Conservation (phyloP, 2,329 filamentous ascomycete genomes). For the Stagonosporopsis chrysanthemi region DNA sequence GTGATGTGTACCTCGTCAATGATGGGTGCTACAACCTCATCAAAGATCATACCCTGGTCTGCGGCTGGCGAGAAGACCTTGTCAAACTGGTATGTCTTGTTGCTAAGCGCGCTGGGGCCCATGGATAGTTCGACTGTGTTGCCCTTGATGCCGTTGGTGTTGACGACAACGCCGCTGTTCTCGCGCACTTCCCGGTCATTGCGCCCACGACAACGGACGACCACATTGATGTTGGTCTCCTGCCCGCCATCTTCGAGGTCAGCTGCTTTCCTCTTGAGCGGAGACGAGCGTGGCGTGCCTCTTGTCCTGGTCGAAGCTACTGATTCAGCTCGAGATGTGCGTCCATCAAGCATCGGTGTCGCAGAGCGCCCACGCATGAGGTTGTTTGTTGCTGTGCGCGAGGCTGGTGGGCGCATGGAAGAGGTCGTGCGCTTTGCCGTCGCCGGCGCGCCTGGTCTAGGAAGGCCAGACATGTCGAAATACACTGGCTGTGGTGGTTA, state of each 20-base stretch:
- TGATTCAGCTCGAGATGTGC: slow-evolving; percentile 75
- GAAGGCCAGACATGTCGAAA: slow-evolving; percentile 61
- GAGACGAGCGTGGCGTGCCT: slow-evolving; percentile 49
- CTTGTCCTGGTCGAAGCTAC: slow-evolving; percentile 63
- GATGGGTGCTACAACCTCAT: slow-evolving; percentile 93
- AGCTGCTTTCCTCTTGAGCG: slow-evolving; percentile 83
- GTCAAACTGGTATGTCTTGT: slow-evolving; percentile 97
- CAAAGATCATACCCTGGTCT: slow-evolving; percentile 92
- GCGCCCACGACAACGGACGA: slow-evolving; percentile 90
- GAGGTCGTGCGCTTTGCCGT: slow-evolving; percentile 55
- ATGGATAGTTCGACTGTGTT: slow-evolving; percentile 86
- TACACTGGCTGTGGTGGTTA: slow-evolving; percentile 21
- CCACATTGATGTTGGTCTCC: slow-evolving; percentile 97
- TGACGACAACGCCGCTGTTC: slow-evolving; percentile 92
- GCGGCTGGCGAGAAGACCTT: slow-evolving; percentile 95
- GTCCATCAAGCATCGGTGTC: slow-evolving; percentile 56
- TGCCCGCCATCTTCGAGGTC: slow-evolving; percentile 78
- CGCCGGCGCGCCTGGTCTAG: slow-evolving; percentile 59
- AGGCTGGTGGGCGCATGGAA: slow-evolving; percentile 63
- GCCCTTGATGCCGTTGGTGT: slow-evolving; percentile 86
- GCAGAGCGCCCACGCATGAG: slow-evolving; percentile 59
- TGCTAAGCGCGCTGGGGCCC: slow-evolving; percentile 89
- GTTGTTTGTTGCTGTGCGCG: slow-evolving; percentile 56
- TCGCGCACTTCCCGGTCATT: slow-evolving; percentile 92
- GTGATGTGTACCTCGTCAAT: slow-evolving; percentile 75